These are phyloP conservation scores for Colletotrichum eremochloae DNA, from an alignment of 2,329 filamentous ascomycete species.

Conservation along the genomic window DNA sequence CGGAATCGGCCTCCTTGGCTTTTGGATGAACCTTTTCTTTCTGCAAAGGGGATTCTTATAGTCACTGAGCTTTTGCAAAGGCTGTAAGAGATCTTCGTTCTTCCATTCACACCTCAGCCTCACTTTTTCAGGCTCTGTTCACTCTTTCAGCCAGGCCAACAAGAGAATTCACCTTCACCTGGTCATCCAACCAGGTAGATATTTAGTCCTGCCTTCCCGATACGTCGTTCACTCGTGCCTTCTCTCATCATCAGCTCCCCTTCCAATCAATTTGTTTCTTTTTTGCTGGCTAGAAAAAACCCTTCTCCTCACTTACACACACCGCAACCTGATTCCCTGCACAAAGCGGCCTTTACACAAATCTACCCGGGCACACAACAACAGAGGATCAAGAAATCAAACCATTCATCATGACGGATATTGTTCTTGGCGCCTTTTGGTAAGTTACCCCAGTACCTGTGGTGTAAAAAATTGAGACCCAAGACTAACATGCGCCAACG, in stretches of 20 bases:
- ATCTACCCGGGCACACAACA: not conserved
- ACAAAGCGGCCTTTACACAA: not conserved
- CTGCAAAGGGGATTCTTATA: too few species aligned
- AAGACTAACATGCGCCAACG: not conserved
- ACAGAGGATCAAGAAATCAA: not conserved
- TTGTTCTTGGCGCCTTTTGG: constrained; percentile 14
- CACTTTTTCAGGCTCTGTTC: not conserved
- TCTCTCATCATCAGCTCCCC: not conserved
- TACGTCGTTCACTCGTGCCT: not conserved
- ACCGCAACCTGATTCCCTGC: not conserved
- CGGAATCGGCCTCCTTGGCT: not conserved
- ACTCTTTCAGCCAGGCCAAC: too few species aligned
- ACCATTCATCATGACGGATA: constrained; percentile 1
- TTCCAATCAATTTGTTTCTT: too few species aligned
- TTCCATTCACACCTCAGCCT: too few species aligned
- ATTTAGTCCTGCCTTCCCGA: not conserved
- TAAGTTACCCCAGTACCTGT: not conserved
- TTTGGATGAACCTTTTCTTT: not conserved
- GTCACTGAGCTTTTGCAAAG: fast-evolving
- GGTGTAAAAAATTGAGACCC: not conserved
- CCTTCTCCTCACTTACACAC: not conserved
- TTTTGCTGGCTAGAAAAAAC: not conserved
- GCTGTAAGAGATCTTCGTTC: too few species aligned
- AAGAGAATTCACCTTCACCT: not conserved
- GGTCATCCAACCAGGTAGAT: not conserved